Percentiles rank a stretch among this genome's conserved stretches.
Evolutionary conservation across 257 asterid species (phyloP).

Genomic region (Solanum medicagineum): DNA sequence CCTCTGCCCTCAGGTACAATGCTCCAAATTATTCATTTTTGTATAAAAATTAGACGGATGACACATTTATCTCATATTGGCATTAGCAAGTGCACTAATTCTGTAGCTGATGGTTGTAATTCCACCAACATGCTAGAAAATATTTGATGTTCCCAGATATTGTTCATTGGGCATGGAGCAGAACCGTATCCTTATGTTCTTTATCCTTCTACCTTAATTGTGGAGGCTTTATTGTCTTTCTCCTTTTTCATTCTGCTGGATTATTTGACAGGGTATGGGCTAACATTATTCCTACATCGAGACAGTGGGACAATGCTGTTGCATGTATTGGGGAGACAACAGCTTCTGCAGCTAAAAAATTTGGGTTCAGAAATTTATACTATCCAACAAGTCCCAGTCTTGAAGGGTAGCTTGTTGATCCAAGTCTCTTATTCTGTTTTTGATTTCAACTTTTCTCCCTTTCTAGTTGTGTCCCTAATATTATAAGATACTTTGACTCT

Average conservation of each 20-base stretch:
- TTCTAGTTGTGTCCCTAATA: not conserved
- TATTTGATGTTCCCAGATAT: not conserved
- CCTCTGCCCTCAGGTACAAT: conserved; percentile 62
- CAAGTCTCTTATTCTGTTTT: not conserved
- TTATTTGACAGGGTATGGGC: conserved; percentile 50
- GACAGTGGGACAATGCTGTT: conserved; percentile 43
- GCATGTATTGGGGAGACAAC: conserved; percentile 92
- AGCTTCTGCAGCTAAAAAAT: conserved; percentile 56
- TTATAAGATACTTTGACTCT: not conserved
- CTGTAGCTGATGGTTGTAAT: not conserved
- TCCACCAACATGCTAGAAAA: not conserved
- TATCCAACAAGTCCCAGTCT: conserved; percentile 63
- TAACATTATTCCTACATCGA: conserved; percentile 38
- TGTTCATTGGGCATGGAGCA: not conserved
- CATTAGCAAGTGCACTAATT: not conserved
- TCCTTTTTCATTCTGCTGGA: not conserved
- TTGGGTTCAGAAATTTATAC: conserved; percentile 52
- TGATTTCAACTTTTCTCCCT: not conserved
- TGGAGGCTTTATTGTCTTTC: not conserved
- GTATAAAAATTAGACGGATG: not conserved
- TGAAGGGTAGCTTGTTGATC: conserved; percentile 46
- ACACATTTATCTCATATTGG: not conserved
- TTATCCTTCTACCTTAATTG: not conserved
- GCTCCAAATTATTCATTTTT: not conserved
- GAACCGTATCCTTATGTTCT: not conserved